phyloP scores from a whole-genome alignment of 306 rosid genomes.

The Trifolium pratense region DNA sequence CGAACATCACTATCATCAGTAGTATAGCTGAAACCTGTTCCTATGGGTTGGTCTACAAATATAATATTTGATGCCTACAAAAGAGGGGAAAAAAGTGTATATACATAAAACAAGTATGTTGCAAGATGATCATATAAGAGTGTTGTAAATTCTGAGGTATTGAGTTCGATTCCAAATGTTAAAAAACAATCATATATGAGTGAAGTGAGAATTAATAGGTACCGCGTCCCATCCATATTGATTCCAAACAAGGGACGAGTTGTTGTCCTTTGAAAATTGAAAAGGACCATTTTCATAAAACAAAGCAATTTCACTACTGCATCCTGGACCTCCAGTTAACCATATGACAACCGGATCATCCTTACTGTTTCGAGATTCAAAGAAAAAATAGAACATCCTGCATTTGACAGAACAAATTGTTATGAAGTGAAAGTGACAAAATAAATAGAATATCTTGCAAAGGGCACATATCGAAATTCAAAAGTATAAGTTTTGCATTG shows the following conservation, averaged over 20 bases:
- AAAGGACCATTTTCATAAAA: constrained; percentile 96
- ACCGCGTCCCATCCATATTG: constrained; percentile 96
- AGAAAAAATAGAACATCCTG: constrained; percentile 96
- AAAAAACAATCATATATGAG: neutral
- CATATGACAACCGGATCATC: constrained; percentile 81
- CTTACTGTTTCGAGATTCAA: constrained; percentile 73
- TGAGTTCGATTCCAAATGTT: constrained; percentile 69
- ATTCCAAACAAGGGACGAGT: constrained; percentile 80
- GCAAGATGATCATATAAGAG: too few species aligned
- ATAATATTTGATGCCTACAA: constrained; percentile 85
- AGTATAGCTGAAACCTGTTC: constrained; percentile 94
- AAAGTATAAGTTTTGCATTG: too few species aligned
- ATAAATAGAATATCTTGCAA: too few species aligned
- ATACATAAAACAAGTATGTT: too few species aligned
- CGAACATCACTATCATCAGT: constrained; percentile 70
- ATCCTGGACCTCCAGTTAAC: constrained; percentile 97
- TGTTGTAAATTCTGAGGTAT: too few species aligned
- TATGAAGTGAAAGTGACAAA: too few species aligned
- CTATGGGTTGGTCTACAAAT: constrained; percentile 83
- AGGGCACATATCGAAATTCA: too few species aligned
- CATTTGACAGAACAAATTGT: neutral
- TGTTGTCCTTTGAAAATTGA: constrained; percentile 54
- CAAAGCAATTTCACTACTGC: constrained; percentile 91
- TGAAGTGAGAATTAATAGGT: neutral
- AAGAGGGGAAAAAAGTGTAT: neutral